Evolutionary conservation across 257 asterid species (phyloP), one percentile per base, ranked within the genome.

Genomic region (Eustoma russellianum): DNA sequence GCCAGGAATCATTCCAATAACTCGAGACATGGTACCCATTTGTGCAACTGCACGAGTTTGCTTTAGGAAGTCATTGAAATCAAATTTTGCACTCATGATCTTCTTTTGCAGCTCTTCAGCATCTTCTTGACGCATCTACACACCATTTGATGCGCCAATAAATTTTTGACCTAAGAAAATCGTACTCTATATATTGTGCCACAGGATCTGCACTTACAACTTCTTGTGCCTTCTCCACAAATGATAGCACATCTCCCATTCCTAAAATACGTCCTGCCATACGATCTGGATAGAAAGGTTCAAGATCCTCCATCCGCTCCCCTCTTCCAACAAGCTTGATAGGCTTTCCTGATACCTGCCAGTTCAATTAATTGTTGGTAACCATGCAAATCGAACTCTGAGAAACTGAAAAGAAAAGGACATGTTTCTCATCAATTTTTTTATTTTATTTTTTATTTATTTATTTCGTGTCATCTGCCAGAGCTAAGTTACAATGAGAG

Each of bases 291-390:
- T 91, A 91, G 76, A 91, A 91, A 61, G 96, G 98, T 73, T 91
- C 98, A 46, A 91, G 98, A 74, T 91, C 98, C 74, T 91, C 98
- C 95, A 91, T 80, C 33, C 86, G 89, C 70, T 87, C 98, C 50
- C 98, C 98, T 68, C 98, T 77, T 74, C 98, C 98, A n/a, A 91
- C 98, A 17, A 91, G 95, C 82, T 91, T 91, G 70, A 91, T 85
- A 64, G 98, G 98, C 83, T 87, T 87, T 62, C 98, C 98, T 7
- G 98, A 91, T 59, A 91, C 96, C 96, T 90, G 81, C 51, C 62
- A 63, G 30, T 55, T 17, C 14, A 34, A 41, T 48, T 33, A 44
- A 12, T 1, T 13, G 48, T 43, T 24, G 45, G 7, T 18, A 17
- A 48, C 24, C 43, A 38, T 38, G 43, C 12, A 2, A 4, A 38